Evolutionary conservation across 441 rosid species (phyloP).

Genomic region (Populus hybrid): DNA sequence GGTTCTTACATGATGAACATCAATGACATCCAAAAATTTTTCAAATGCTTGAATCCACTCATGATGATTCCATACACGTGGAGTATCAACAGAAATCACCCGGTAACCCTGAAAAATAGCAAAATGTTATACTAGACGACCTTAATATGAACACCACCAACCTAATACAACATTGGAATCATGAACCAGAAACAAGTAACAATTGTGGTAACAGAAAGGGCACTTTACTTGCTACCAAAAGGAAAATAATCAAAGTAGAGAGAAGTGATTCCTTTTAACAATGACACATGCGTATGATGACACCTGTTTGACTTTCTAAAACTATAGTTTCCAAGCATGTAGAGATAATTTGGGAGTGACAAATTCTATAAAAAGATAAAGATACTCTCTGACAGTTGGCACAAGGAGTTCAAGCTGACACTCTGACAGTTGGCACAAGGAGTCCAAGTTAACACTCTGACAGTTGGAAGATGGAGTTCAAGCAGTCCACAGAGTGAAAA

Average conservation of each 20-base stretch:
- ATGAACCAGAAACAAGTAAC: background rate
- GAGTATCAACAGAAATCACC: slow-evolving; percentile 90
- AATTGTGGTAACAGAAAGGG: background rate
- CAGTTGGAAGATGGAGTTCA: background rate
- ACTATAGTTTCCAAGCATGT: background rate
- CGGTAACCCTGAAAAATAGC: slow-evolving; percentile 70
- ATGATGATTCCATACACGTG: slow-evolving; percentile 89
- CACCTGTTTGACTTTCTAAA: background rate
- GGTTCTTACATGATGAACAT: slow-evolving; percentile 89
- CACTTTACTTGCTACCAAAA: background rate
- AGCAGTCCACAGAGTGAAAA: background rate
- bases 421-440: too few species aligned
- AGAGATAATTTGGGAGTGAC: background rate
- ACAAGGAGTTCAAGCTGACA: background rate
- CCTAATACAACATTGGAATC: background rate
- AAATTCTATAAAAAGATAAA: background rate
- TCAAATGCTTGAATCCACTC: slow-evolving; percentile 99
- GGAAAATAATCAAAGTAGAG: background rate
- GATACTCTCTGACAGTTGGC: background rate
- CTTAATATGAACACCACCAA: background rate
- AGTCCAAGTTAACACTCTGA: background rate
- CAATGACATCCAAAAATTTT: slow-evolving; percentile 87
- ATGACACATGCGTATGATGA: background rate
- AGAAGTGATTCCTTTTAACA: background rate
- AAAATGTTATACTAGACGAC: background rate